Base-by-base conservation (phyloP, 495 filamentous ascomycete species). In the Aspergillus heteromorphus region DNA sequence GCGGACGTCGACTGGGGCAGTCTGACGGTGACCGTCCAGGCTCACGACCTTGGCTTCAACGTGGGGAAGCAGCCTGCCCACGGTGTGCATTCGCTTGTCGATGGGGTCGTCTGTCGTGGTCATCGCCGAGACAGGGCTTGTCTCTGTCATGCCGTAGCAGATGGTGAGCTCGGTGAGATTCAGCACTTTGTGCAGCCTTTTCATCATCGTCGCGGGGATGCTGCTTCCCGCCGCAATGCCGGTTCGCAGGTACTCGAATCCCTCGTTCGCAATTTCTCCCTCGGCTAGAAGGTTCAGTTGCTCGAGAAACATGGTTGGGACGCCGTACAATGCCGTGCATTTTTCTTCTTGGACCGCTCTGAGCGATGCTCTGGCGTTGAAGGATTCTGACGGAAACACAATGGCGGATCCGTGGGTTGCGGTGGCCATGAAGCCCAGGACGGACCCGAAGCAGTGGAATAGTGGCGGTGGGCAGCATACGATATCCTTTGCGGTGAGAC, bases 121-220 rank as follows among this genome's bases (percentile, higher is more conserved):
- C 92, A 97, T 97, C 42, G 82, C 83, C 38, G 83, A 87, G 0
- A 96, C 91, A n/a, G 93, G 93, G 45, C 82, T 86, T 0, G 93
- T 98, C 70, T 98, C 93, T 13, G 93, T 98, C 93, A 98, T 98
- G 34, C 91, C 93, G 68, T 98, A 98, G 75, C 93, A 96, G 60
- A 96, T 97, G 0, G 92, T 96, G 51, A 97, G 65, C 25, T 96
- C 88, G 0, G 80, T 84, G 25, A 98, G 73, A 45, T 95, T 95
- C 5, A 97, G 73, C n/a, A 66, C 75, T 31, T 73, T 73, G 60
- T 92, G 88, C 14, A 98, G 65, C 54, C 82, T 85, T 14, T 83
- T 81, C 93, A 98, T 96, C 20, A 98, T 67, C 51, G 89, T 83
- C 4, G 85, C 79, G 0, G 92, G 93, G 17, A 98, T 85, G 38